Evolutionary conservation across 306 rosid genomes (phyloP).

Genomic region (Alnus glutinosa): DNA sequence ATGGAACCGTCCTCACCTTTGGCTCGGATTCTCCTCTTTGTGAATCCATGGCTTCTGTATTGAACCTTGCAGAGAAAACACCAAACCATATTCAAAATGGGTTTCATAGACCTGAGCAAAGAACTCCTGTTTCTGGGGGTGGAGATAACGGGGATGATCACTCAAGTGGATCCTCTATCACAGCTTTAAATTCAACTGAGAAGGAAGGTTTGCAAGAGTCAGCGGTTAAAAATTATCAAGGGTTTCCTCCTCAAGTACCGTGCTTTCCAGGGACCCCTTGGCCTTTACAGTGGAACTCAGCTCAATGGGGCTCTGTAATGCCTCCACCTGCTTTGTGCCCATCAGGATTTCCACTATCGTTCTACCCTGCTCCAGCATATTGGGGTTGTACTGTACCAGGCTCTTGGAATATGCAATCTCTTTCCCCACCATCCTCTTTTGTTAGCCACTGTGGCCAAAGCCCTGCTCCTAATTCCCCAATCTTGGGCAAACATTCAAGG

Average conservation of each 20-base stretch:
- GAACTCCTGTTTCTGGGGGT: conserved; percentile 32
- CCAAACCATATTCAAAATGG: conserved; percentile 37
- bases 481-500: conserved; percentile 71
- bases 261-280: conserved; percentile 50
- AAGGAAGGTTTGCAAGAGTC: conserved; percentile 43
- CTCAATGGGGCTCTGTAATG: conserved; percentile 50
- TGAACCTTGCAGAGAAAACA: conserved; percentile 50
- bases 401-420: conserved; percentile 52
- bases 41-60: conserved; percentile 59
- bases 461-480: conserved; percentile 37
- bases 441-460: conserved; percentile 33
- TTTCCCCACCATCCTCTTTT: conserved; percentile 45
- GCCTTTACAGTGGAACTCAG: conserved; percentile 60
- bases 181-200: conserved; percentile 55
- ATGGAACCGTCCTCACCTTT: conserved; percentile 54
- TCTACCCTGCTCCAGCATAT: conserved; percentile 51
- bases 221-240: conserved; percentile 31
- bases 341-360: conserved; percentile 54
- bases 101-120: conserved; percentile 40
- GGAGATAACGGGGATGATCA: conserved; percentile 44
- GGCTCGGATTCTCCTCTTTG: conserved; percentile 65
- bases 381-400: conserved; percentile 62
- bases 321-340: conserved; percentile 57
- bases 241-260: conserved; percentile 53
- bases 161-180: conserved; percentile 53